Percentiles rank a stretch among this genome's conserved stretches.
phyloP scores from a whole-genome alignment of 2,329 filamentous ascomycete species.

The Neophaeococcomyces mojaviensis region DNA sequence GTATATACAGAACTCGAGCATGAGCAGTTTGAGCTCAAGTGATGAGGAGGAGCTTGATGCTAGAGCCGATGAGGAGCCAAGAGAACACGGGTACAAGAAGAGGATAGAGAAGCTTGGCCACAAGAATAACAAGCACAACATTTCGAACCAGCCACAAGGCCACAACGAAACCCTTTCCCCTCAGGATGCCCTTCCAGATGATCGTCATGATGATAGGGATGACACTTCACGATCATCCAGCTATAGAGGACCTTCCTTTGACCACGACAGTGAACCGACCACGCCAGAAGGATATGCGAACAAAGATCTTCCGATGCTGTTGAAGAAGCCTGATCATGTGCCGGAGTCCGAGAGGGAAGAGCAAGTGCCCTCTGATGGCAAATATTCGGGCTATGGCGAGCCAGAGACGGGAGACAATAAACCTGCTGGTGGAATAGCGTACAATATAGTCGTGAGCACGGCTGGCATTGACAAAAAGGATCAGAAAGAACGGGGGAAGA shows the following conservation, averaged over 20 bases:
- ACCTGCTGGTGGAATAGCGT: constrained; percentile 5
- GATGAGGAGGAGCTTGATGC: constrained; percentile 53
- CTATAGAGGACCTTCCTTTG: too few species aligned
- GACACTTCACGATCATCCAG: too few species aligned
- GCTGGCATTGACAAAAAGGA: background rate
- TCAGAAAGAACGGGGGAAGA: background rate
- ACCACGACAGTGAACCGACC: background rate
- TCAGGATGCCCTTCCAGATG: background rate
- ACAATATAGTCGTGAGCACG: background rate
- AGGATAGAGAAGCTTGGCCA: constrained; percentile 16
- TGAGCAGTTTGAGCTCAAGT: constrained; percentile 44
- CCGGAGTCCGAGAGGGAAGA: background rate
- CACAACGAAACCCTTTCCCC: background rate
- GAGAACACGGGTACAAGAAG: constrained; percentile 14
- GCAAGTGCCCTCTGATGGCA: background rate
- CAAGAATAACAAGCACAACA: background rate
- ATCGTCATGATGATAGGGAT: too few species aligned
- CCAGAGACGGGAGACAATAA: constrained; percentile 7
- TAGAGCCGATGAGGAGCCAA: constrained; percentile 9
- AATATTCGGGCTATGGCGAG: background rate
- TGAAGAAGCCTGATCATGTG: constrained; percentile 3
- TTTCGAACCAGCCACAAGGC: background rate
- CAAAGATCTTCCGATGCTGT: constrained; percentile 2
- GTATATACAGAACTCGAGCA: constrained; percentile 46
- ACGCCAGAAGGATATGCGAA: background rate